Conservation (phyloP, 2,329 filamentous ascomycete species). For the Fusarium buxicola region DNA sequence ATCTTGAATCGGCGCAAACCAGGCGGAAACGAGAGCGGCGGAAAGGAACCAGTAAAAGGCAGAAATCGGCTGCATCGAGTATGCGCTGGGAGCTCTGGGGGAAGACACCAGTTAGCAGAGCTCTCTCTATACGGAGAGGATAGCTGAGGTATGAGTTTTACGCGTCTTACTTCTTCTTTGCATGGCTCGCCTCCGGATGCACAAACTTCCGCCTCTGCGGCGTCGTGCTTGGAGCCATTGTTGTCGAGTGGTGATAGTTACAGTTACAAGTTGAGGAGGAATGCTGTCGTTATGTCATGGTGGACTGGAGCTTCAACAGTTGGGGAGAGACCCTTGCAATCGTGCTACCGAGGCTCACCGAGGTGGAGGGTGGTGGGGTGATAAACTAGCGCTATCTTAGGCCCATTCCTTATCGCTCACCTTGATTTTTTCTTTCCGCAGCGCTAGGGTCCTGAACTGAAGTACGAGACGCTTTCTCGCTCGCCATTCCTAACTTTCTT, state of each 20-base stretch:
- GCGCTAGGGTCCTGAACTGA: slow-evolving; percentile 27
- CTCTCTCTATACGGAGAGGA: slow-evolving; percentile 3
- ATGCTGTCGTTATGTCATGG: slow-evolving; percentile 43
- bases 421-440: slow-evolving; percentile 48
- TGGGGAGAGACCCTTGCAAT: slow-evolving; percentile 35
- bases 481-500: slow-evolving; percentile 14
- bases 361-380: slow-evolving; percentile 36
- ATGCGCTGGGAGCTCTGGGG: slow-evolving; percentile 60
- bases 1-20: slow-evolving; percentile 92
- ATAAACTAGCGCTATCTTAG: slow-evolving; percentile 23
- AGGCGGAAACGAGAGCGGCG: slow-evolving; percentile 79
- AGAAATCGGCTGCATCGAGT: slow-evolving; percentile 76
- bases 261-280: slow-evolving; percentile 35
- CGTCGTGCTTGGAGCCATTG: slow-evolving; percentile 55
- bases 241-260: slow-evolving; percentile 39
- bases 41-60: slow-evolving; percentile 85
- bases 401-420: slow-evolving; percentile 45
- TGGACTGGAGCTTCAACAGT: slow-evolving; percentile 46
- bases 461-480: neutral
- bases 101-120: slow-evolving; percentile 22
- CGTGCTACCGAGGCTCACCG: slow-evolving; percentile 33
- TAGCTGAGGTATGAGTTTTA: neutral
- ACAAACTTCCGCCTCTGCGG: slow-evolving; percentile 54
- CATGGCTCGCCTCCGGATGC: slow-evolving; percentile 62
- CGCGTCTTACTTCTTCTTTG: slow-evolving; percentile 61